phyloP scores from a whole-genome alignment of 805 yeast species.

The Grigorovia yakushimaensis region DNA sequence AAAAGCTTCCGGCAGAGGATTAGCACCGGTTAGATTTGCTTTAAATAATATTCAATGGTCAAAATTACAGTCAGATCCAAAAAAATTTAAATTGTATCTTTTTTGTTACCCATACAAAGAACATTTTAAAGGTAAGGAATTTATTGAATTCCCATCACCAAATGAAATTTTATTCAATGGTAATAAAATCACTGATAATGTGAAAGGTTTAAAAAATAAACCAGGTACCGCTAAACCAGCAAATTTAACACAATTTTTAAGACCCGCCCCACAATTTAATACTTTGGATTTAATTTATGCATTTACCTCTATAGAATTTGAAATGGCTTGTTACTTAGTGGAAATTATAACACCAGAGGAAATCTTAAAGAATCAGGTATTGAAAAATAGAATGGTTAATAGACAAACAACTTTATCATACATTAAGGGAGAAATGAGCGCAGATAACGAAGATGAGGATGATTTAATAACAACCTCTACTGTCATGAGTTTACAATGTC shows the following conservation, averaged over 20 bases:
- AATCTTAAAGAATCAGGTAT: constrained; percentile 30
- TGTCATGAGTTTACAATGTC: constrained; percentile 63
- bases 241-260: constrained; percentile 46
- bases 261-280: constrained; percentile 27
- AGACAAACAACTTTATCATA: constrained; percentile 40
- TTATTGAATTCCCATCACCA: constrained; percentile 67
- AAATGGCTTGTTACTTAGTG: constrained; percentile 49
- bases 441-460: constrained; percentile 52
- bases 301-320: constrained; percentile 38
- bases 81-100: constrained; percentile 36
- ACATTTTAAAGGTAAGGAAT: constrained; percentile 43
- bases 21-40: constrained; percentile 34
- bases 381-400: constrained; percentile 42
- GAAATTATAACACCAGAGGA: constrained; percentile 33
- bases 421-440: constrained; percentile 31
- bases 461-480: constrained; percentile 61
- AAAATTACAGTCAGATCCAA: constrained; percentile 25
- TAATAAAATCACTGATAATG: constrained; percentile 37
- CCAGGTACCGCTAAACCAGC: constrained; percentile 77
- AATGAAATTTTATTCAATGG: constrained; percentile 57
- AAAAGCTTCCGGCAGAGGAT: constrained; percentile 37
- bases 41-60: constrained; percentile 36
- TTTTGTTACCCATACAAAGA: constrained; percentile 42
- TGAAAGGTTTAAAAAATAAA: constrained; percentile 64
- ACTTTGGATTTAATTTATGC: constrained; percentile 45